Evolutionary conservation across 768 basidiomycete species (phyloP), one percentile per base, ranked within the genome.

Genomic region (Pleurotus djamor): DNA sequence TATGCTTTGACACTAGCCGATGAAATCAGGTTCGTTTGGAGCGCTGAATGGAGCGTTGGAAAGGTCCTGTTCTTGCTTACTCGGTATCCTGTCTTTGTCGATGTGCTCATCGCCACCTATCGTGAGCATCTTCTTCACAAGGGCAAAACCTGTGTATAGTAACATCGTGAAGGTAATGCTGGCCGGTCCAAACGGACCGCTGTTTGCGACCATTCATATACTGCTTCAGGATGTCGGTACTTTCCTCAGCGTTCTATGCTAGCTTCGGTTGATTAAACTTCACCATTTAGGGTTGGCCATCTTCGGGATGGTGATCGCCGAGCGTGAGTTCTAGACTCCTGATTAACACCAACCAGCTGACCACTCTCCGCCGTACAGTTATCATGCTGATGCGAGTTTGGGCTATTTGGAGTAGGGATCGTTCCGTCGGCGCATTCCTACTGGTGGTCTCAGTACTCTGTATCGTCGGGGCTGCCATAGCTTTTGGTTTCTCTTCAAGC

Each of bases 41-140:
- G 21, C 32, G 14, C 57, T 17, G 9, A 13, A 12, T 58, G 57
- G 57, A 49, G 57, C 17, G 21, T 50, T 12, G 48, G 57, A 13
- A 58, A 58, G 48, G 37, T 49, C 16, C 35, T 58, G 16, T 58
- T 58, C 35, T 35, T 58, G 37, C 37, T 60, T 52, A 52, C 4
- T 7, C 47, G 37, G 28, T 58, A 58, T 36, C 48, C 48, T 12
- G 17, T 48, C 10, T 36, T 49, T 32, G 28, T 37, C 21, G 35
- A 48, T 38, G 36, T 35, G n/a, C 7, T 28, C 9, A 9, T 52
- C 34, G 21, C 48, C 16, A 14, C 35, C 14, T 45, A 37, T 44
- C 44, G 57, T 49, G 13, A 48, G 33, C 36, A 14, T 17, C 16
- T 13, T 36, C 10, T 36, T 17, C 21, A 14, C 45, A 17, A 28